Base-by-base conservation (phyloP, 1,284 basidiomycete genomes). In the Sporisorium graminicola region DNA sequence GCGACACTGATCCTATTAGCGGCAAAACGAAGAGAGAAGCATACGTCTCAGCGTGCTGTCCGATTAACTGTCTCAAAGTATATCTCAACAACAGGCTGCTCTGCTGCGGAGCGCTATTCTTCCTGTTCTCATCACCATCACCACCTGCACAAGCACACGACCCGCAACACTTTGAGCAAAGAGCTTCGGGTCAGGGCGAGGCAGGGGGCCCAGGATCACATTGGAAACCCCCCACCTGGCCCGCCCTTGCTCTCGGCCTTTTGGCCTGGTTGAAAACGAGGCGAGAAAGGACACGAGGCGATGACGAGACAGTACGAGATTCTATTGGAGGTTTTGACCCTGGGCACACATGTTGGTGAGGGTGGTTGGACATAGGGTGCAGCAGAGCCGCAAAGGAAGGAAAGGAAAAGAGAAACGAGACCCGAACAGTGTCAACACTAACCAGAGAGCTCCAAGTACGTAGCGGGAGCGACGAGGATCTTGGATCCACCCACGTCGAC, bases 401-500 rank as follows among this genome's bases (percentile, higher is more conserved):
- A 31, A 20, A 20, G 27, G 47, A 22, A 57, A 37, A 51, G 12
- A 77, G 78, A 72, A 84, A 86, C 82, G 43, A 31, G 26, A 31
- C 24, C 29, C 8, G 26, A 26, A 51, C n/a, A n/a, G 8, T 16
- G 13, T 46, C 16, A 20, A 51, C 57, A 77, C 75, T 77, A 77
- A 77, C 75, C 75, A 68, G 63, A 66, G 27, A 83, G 54, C 58
- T 84, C 81, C 55, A 85, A 60, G 71, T 85, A 85, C 33, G 80
- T 80, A 2, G 83, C 78, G 12, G 84, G 84, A 1, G 81, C 83
- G 54, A 85, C 65, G 55, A 83, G 67, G 69, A 84, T 81, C 46
- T 68, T 69, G 52, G 65, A 53, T 9, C 71, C 77, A 16, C 70
- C 73, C 9, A 76, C 65, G 49, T 84, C 80, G 51, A 85, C 70